A percentile compares a stretch with the other conserved stretches of the same genome.
These are phyloP conservation scores for Salvia sclarea DNA, from an alignment of 305 asterid species.

Conservation along the genomic window DNA sequence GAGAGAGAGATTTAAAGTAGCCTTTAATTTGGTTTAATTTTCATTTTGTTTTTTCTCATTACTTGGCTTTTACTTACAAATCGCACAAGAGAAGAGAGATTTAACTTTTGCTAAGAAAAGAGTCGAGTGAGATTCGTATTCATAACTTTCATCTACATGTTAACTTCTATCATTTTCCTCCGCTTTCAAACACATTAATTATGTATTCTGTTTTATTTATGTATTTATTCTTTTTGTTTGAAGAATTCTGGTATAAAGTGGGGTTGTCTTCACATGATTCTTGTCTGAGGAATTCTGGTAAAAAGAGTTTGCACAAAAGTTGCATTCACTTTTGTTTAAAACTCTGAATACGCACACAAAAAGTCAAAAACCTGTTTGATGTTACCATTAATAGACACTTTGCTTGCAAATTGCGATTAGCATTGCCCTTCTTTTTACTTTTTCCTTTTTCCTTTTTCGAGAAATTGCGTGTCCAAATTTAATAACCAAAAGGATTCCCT, in stretches of 20 bases:
- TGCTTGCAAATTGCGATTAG: neutral
- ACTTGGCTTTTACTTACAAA: too few species aligned
- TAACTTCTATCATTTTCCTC: too few species aligned
- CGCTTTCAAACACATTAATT: too few species aligned
- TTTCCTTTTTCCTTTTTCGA: neutral
- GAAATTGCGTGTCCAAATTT: neutral
- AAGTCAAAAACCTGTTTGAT: neutral
- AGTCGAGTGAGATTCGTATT: neutral
- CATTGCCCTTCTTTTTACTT: neutral
- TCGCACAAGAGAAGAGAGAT: too few species aligned
- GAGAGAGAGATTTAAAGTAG: conserved; percentile 5
- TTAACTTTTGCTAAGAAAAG: too few species aligned
- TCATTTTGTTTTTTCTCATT: neutral
- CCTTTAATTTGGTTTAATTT: neutral
- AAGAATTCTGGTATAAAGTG: neutral
- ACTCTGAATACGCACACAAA: neutral
- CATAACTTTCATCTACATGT: neutral
- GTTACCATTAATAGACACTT: neutral
- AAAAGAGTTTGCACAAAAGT: neutral
- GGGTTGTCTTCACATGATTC: conserved; percentile 8
- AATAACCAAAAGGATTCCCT: neutral
- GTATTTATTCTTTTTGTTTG: neutral
- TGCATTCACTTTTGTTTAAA: neutral
- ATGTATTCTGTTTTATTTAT: neutral
- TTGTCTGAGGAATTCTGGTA: conserved; percentile 8